These are phyloP conservation scores for Colletotrichum costaricense DNA, from an alignment of 2,329 filamentous ascomycete genomes.

Conservation along the genomic window DNA sequence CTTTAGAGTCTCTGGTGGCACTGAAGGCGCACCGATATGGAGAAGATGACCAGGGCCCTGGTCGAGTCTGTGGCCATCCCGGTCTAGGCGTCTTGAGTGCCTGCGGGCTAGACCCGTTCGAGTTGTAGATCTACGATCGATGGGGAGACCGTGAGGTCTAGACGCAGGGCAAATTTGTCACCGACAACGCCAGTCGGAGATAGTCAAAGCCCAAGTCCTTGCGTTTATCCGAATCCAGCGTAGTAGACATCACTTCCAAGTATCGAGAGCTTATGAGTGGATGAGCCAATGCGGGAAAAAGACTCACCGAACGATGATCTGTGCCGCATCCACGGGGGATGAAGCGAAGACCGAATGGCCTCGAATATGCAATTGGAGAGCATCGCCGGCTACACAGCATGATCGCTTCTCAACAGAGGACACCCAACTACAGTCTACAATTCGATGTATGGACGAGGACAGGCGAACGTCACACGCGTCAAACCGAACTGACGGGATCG, in stretches of 20 bases:
- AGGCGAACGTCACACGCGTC: background rate
- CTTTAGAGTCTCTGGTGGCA: constrained; percentile 27
- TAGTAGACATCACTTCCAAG: background rate
- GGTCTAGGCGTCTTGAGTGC: constrained; percentile 37
- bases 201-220: constrained; percentile 19
- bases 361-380: constrained; percentile 14
- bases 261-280: constrained; percentile 4
- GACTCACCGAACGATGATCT: constrained; percentile 12
- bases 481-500: constrained; percentile 13
- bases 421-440: background rate
- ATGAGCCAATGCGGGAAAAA: background rate
- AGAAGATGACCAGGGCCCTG: constrained; percentile 24
- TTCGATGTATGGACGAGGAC: background rate
- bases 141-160: constrained; percentile 20
- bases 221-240: constrained; percentile 29
- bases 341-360: background rate
- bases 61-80: constrained; percentile 38
- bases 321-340: background rate
- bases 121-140: constrained; percentile 35
- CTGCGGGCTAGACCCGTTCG: constrained; percentile 23
- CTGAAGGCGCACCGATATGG: constrained; percentile 27
- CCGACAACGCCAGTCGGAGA: constrained; percentile 1
- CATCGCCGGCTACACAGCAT: background rate
- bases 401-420: background rate
- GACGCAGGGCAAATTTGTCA: constrained; percentile 32